These are phyloP conservation scores for Carex parvula DNA, from an alignment of 176 grass and related monocot genomes.

Conservation along the genomic window DNA sequence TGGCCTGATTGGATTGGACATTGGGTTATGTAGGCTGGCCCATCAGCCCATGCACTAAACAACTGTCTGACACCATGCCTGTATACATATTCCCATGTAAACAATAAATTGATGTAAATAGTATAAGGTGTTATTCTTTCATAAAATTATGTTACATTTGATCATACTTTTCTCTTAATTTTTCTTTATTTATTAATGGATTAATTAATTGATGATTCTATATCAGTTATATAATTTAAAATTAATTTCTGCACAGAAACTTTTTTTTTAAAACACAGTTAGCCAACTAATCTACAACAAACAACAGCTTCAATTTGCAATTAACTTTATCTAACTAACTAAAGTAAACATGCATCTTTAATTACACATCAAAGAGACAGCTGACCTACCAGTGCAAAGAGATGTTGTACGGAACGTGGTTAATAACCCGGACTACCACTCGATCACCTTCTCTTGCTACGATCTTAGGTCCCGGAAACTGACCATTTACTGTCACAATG, in stretches of 20 bases:
- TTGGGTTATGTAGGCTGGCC: conserved; percentile 75
- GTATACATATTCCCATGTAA: not conserved
- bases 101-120: conserved; percentile 1
- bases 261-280: not conserved
- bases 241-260: not conserved
- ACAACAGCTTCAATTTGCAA: conserved; percentile 24
- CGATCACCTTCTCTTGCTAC: conserved; percentile 61
- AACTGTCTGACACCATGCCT: conserved; percentile 81
- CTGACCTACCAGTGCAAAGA: conserved; percentile 63
- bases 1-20: conserved; percentile 59
- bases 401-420: conserved; percentile 63
- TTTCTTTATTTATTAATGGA: not conserved
- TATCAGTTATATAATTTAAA: not conserved
- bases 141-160: not conserved
- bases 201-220: not conserved
- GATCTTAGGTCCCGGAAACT: conserved; percentile 58
- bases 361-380: conserved; percentile 19
- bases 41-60: conserved; percentile 64
- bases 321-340: not conserved
- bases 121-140: not conserved
- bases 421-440: conserved; percentile 54
- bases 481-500: conserved; percentile 82
- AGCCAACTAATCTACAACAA: conserved; percentile 8
- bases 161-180: not conserved
- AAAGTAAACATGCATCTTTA: conserved; percentile 1